phyloP scores from a whole-genome alignment of 129 eudicot genomes.

The Flaveria bidentis region DNA sequence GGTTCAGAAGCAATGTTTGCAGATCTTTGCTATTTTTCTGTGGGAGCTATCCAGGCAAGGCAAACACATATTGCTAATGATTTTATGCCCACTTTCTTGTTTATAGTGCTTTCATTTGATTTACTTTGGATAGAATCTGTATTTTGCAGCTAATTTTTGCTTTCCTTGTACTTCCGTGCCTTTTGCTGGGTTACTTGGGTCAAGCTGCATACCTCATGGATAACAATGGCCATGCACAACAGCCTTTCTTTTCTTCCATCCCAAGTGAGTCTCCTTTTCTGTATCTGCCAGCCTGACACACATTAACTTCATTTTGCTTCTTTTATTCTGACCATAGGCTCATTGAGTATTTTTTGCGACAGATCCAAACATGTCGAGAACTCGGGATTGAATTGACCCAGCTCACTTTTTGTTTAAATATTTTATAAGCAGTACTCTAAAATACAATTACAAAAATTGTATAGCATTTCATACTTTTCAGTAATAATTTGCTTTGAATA shows the following conservation, averaged over 20 bases:
- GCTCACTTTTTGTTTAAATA: not conserved
- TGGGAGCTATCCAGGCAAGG: conserved; percentile 88
- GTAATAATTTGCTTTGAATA: not conserved
- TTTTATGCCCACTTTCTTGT: not conserved
- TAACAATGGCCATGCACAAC: conserved; percentile 67
- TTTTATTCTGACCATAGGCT: not conserved
- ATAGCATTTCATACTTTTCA: not conserved
- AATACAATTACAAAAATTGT: not conserved
- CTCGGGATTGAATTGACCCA: not conserved
- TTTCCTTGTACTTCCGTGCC: conserved; percentile 95
- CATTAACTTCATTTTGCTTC: not conserved
- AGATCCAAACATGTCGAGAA: too few species aligned
- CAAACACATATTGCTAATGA: conserved; percentile 6
- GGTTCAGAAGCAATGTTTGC: conserved; percentile 99
- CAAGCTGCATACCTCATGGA: conserved; percentile 97
- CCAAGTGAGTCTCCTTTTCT: conserved; percentile 62
- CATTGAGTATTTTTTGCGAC: not conserved
- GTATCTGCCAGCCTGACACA: not conserved
- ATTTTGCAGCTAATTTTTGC: conserved; percentile 77
- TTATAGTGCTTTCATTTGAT: conserved; percentile 14
- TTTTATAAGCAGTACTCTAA: not conserved
- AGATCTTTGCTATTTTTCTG: conserved; percentile 96
- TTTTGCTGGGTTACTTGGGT: conserved; percentile 89
- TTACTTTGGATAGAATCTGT: conserved; percentile 22
- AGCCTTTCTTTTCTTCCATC: conserved; percentile 85